These are phyloP conservation scores for Termitomyces sp. DNA, from an alignment of 768 basidiomycete genomes.

Conservation along the genomic window DNA sequence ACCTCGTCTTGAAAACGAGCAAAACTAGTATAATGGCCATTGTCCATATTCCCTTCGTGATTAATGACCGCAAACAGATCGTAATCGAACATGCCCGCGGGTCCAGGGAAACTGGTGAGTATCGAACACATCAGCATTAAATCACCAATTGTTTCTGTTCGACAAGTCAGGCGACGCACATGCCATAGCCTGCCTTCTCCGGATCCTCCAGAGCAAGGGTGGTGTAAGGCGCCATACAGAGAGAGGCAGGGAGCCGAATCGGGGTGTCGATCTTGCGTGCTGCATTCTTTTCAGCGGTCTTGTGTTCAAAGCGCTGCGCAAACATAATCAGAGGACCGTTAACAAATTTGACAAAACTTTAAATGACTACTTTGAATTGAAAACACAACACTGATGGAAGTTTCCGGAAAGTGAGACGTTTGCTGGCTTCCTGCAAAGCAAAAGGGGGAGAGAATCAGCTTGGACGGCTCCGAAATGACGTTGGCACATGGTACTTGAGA, in stretches of 20 bases:
- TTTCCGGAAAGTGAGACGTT: conserved; percentile 78
- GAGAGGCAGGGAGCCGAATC: conserved; percentile 74
- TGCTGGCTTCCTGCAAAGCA: conserved; percentile 61
- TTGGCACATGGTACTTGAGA: conserved; percentile 43
- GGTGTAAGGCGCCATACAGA: conserved; percentile 89
- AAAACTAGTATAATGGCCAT: conserved; percentile 91
- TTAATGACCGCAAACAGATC: conserved; percentile 92
- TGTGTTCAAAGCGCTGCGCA: conserved; percentile 86
- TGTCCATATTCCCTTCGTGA: conserved; percentile 92
- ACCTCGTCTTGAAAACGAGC: conserved; percentile 84
- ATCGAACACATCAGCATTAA: background rate
- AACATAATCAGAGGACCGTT: conserved; percentile 1
- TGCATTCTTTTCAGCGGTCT: conserved; percentile 61
- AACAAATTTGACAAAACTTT: background rate
- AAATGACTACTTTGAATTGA: conserved; percentile 76
- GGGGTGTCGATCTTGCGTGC: conserved; percentile 82
- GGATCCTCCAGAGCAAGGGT: conserved; percentile 50
- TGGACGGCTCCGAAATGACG: background rate
- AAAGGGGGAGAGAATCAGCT: background rate
- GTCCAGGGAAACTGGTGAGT: conserved; percentile 39
- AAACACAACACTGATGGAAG: conserved; percentile 89
- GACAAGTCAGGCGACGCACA: conserved; percentile 19
- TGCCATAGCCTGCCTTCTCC: conserved; percentile 36
- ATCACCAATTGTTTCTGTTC: background rate
- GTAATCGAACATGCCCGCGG: conserved; percentile 76